Percentiles rank a stretch among this genome's conserved stretches.
Evolutionary conservation across 441 rosid species (phyloP).

Genomic region (Sinapis alba): DNA sequence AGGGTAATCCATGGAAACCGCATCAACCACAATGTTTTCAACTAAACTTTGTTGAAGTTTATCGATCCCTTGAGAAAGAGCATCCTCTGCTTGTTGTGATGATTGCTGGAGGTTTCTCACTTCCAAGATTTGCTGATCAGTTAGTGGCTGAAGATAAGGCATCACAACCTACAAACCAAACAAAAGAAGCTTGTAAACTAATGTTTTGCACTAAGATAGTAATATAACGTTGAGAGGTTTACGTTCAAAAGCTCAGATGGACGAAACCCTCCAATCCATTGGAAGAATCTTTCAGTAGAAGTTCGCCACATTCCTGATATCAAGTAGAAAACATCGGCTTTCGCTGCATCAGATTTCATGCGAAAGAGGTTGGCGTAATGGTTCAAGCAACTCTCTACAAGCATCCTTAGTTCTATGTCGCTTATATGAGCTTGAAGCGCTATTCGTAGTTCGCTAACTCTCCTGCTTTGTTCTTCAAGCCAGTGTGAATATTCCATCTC

Average conservation of each 20-base stretch:
- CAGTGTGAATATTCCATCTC: slow-evolving; percentile 66
- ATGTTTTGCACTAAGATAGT: neutral
- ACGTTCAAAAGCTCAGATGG: slow-evolving; percentile 77
- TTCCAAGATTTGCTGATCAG: slow-evolving; percentile 62
- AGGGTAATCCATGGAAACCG: slow-evolving; percentile 43
- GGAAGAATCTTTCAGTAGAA: slow-evolving; percentile 54
- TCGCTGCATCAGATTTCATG: slow-evolving; percentile 60
- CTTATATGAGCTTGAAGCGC: slow-evolving; percentile 56
- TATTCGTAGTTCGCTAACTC: slow-evolving; percentile 48
- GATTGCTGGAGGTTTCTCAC: slow-evolving; percentile 69
- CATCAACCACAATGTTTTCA: slow-evolving; percentile 41
- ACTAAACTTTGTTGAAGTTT: slow-evolving; percentile 79
- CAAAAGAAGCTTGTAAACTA: neutral
- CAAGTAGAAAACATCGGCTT: slow-evolving; percentile 63
- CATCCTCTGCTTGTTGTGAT: slow-evolving; percentile 92
- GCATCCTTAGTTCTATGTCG: slow-evolving; percentile 55
- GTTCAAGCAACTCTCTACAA: slow-evolving; percentile 53
- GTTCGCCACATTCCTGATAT: slow-evolving; percentile 67
- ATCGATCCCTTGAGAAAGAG: slow-evolving; percentile 89
- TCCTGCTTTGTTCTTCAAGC: slow-evolving; percentile 58
- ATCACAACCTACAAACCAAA: slow-evolving; percentile 55
- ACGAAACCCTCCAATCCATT: slow-evolving; percentile 75
- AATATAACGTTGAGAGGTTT: neutral
- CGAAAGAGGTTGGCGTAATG: slow-evolving; percentile 57
- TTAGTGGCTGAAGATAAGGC: slow-evolving; percentile 67